Evolutionary conservation across 257 asterid genomes (phyloP).

Genomic region (Haberlea rhodopensis): DNA sequence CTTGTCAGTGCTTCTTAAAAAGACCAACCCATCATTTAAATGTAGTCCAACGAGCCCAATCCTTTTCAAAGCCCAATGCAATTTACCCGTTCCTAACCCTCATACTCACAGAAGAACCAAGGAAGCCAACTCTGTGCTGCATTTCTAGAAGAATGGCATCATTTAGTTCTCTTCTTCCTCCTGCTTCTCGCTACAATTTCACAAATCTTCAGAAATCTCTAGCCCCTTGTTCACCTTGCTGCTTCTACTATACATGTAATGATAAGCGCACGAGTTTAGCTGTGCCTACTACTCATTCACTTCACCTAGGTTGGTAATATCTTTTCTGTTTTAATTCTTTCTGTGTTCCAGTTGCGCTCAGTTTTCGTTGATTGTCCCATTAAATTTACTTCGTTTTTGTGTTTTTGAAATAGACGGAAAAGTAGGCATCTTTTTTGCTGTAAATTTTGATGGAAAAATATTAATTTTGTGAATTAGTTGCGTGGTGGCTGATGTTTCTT

Average conservation of each 20-base stretch:
- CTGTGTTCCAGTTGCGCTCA: not conserved
- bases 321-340: not conserved
- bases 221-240: not conserved
- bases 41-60: no score
- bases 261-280: constrained; percentile 9
- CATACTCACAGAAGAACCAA: not conserved
- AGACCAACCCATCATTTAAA: no score
- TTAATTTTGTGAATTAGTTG: not conserved
- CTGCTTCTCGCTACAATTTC: constrained; percentile 13
- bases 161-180: not conserved
- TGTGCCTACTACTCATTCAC: constrained; percentile 3
- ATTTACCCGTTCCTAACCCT: not conserved
- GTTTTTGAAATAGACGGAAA: not conserved
- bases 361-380: not conserved
- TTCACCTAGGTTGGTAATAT: constrained; percentile 8
- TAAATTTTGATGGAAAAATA: not conserved
- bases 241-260: not conserved
- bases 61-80: not conserved
- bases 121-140: not conserved
- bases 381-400: not conserved
- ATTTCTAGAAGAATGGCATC: constrained; percentile 22
- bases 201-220: constrained; percentile 5
- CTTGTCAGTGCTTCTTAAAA: no score
- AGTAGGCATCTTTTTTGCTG: no score
- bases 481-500: not conserved